Percentiles rank a stretch among this genome's conserved stretches.
Conservation (phyloP, 768 basidiomycete species). For the Heimioporus sp. region DNA sequence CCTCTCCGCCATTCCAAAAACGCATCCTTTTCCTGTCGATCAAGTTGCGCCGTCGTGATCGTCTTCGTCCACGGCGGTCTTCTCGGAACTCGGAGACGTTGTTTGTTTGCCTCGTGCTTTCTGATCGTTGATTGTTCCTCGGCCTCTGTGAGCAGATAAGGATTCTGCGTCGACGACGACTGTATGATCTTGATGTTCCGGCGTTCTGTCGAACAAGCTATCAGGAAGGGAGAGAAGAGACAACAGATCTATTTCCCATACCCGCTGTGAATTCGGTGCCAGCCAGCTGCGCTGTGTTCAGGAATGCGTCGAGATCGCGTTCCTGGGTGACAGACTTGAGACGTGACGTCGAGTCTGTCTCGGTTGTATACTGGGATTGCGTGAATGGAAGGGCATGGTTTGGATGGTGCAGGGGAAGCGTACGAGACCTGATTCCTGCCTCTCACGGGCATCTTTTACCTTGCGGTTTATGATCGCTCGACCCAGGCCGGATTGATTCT, state of each 20-base stretch:
- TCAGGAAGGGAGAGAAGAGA: background rate
- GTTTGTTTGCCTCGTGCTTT: conserved; percentile 72
- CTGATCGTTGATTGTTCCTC: conserved; percentile 76
- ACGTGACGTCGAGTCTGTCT: conserved; percentile 62
- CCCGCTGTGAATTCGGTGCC: conserved; percentile 96
- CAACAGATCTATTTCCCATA: conserved; percentile 33
- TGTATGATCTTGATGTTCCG: conserved; percentile 79
- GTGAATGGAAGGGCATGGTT: background rate
- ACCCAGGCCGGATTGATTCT: conserved; percentile 82
- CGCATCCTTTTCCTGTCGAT: conserved; percentile 83
- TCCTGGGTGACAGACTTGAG: conserved; percentile 96
- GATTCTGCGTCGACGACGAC: conserved; percentile 62
- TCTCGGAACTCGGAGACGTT: conserved; percentile 81
- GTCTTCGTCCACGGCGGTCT: conserved; percentile 86
- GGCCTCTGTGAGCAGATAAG: conserved; percentile 77
- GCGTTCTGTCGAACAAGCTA: conserved; percentile 48
- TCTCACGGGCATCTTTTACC: conserved; percentile 39
- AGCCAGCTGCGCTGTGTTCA: conserved; percentile 92
- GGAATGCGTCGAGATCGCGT: conserved; percentile 90
- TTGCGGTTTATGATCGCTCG: conserved; percentile 94
- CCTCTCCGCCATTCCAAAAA: conserved; percentile 94
- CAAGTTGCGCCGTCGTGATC: conserved; percentile 76
- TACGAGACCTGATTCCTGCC: conserved; percentile 57
- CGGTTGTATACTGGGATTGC: conserved; percentile 59
- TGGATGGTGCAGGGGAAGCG: conserved; percentile 22